These are phyloP conservation scores for Metrosideros polymorpha DNA, from an alignment of 441 rosid genomes.

Conservation along the genomic window DNA sequence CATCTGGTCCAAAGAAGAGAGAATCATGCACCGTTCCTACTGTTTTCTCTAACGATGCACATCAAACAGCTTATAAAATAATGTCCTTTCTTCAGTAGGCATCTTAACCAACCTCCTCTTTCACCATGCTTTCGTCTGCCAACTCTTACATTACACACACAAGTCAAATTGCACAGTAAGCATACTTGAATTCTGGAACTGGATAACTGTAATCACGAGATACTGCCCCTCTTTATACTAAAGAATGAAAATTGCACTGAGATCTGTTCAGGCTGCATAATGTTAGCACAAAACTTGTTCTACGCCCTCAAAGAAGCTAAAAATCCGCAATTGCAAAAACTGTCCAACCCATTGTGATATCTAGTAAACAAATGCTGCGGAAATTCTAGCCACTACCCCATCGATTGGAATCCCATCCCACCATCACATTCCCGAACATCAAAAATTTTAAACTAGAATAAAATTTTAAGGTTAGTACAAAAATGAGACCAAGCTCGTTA, in stretches of 20 bases:
- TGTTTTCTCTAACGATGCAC: not conserved
- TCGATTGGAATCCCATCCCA: not conserved
- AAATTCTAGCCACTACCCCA: not conserved
- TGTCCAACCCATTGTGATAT: not conserved
- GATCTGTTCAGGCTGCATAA: not conserved
- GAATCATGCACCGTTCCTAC: not conserved
- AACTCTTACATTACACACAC: not conserved
- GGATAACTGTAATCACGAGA: not conserved
- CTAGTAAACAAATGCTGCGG: not conserved
- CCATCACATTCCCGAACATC: not conserved
- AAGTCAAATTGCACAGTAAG: not conserved
- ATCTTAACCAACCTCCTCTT: not conserved
- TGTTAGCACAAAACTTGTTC: not conserved
- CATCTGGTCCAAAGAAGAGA: not conserved
- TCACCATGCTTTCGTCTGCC: not conserved
- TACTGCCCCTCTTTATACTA: not conserved
- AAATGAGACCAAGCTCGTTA: not conserved
- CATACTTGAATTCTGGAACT: not conserved
- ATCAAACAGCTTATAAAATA: not conserved
- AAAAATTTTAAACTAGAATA: not conserved
- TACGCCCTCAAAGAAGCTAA: not conserved
- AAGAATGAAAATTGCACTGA: not conserved
- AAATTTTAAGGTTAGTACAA: not conserved
- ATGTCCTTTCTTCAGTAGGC: not conserved
- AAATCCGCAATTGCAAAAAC: not conserved